Base-by-base conservation (phyloP, 495 filamentous ascomycete species). In the Talaromyces thailandensis region DNA sequence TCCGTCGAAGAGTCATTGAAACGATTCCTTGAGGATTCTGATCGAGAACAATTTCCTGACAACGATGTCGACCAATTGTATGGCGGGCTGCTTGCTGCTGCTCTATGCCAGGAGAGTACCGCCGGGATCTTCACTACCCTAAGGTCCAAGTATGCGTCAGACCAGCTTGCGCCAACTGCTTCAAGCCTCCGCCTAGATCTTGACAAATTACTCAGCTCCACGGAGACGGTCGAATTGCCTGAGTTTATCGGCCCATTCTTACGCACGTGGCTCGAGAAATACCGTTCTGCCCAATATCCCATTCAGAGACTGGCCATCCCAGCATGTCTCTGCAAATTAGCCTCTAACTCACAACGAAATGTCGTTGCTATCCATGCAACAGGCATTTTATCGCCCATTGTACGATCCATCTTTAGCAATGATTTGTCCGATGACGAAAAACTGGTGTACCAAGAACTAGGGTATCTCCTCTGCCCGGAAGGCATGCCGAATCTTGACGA, bases 71-170 rank as follows among this genome's bases (percentile, higher is more conserved):
- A 89, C 56, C 88, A 91, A 69, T 75, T 96, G 2, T 95, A 95
- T 75, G 91, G 92, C 16, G 84, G 86, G 64, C 82, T 97, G n/a
- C 77, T 97, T 58, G 85, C 89, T 6, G 92, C 93, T 68, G 86
- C 88, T 7, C 73, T 96, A 43, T 89, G 91, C 59, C 89, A 96
- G 69, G 85, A 89, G 69, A 79, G 82, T 6, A 73, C 89, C 40
- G 79, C 84, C 35, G 73, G 77, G 58, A 66, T 77, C 28, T 78
- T 79, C 61, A 67, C 70, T 63, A 65, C 70, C 32, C 62, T 77
- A 56, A 60, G 59, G 45, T 63, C 71, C 18, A 75, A 75, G 43
- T 66, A 74, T 48, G 59, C 60, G 26, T 60, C 63, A 18, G 55
- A 55, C 50, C 40, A 62, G 14, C 61, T 56, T 7, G 51, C 59